Base-by-base conservation (phyloP, 2,329 filamentous ascomycete species). In the Colletotrichum musicola region DNA sequence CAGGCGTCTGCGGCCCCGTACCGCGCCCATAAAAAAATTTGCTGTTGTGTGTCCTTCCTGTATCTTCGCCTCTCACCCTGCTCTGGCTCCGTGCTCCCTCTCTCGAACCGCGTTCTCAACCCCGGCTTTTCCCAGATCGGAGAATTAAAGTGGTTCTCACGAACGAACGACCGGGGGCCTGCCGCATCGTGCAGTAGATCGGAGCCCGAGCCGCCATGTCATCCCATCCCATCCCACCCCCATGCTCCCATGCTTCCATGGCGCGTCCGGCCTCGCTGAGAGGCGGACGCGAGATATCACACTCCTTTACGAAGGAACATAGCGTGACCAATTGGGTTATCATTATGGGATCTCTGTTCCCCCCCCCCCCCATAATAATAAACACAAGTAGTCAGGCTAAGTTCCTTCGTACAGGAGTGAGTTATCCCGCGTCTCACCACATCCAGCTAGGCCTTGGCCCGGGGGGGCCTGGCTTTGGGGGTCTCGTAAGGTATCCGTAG, bases 111-210 rank as follows among this genome's bases (percentile, higher is more conserved):
- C 18, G 44, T 18, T 18, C n/a, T 12, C 22, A 22, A 22, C 47
- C 62, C 65, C 61, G 54, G 55, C 22, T 68, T 65, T 60, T 65
- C 40, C 46, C 61, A 65, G 47, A 60, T 68, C 65, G 65, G 65
- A 68, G 55, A 68, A 60, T 68, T 68, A 59, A 44, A 68, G 65
- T 68, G 62, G 65, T 49, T 55, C 62, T 56, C 54, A 44, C 49
- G 55, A 65, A 68, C 61, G 53, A 64, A 64, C 62, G 65, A 51
- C 49, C 62, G 65, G 65, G 65, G 65, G 60, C 30, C 51, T 68
- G 55, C 65, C 65, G 65, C 54, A 68, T 68, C 65, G 65, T 68
- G 65, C 65, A 68, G 65, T 44, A 68, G 65, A 68, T 68, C 65
- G 65, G 61, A 68, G 62, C 65, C 61, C 55, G 62, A 68, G 65